Conservation (phyloP, 768 basidiomycete species). For the Grammothele lineata region DNA sequence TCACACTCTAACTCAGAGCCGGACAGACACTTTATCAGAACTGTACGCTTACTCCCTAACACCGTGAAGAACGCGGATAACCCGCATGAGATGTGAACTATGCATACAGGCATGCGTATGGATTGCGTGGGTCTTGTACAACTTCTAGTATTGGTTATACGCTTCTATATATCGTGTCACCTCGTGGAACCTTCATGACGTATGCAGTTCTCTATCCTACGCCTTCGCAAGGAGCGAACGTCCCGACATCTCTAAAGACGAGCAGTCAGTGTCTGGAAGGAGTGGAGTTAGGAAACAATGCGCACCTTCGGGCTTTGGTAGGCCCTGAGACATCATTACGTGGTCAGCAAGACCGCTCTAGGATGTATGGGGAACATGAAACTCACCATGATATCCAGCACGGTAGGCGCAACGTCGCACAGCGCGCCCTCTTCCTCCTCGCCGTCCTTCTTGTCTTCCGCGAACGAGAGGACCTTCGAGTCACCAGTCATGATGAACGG, state of each 20-base stretch:
- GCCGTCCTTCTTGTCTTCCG: slow-evolving; percentile 44
- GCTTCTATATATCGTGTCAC: too few relatives aligned
- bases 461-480: slow-evolving; percentile 49
- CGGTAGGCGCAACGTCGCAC: slow-evolving; percentile 88
- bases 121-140: too few relatives aligned
- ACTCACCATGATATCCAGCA: slow-evolving; percentile 68
- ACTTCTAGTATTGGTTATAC: too few relatives aligned
- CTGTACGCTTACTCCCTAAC: too few relatives aligned
- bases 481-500: slow-evolving; percentile 86
- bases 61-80: too few relatives aligned
- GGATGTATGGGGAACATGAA: neutral
- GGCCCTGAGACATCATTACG: slow-evolving; percentile 35
- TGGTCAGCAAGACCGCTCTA: neutral
- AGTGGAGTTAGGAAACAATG: neutral
- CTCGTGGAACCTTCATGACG: too few relatives aligned
- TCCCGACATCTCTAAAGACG: slow-evolving; percentile 26
- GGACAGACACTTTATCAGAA: too few relatives aligned
- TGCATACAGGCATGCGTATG: too few relatives aligned
- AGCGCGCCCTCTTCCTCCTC: slow-evolving; percentile 63
- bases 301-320: slow-evolving; percentile 67
- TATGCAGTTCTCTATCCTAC: slow-evolving; percentile 9
- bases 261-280: neutral
- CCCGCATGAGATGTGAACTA: too few relatives aligned
- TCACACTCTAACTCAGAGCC: too few relatives aligned
- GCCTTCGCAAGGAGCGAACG: slow-evolving; percentile 26